Percentiles rank a stretch among this genome's conserved stretches.
Evolutionary conservation across 768 basidiomycete genomes (phyloP).

Genomic region (Paxillus ammoniavirescens): DNA sequence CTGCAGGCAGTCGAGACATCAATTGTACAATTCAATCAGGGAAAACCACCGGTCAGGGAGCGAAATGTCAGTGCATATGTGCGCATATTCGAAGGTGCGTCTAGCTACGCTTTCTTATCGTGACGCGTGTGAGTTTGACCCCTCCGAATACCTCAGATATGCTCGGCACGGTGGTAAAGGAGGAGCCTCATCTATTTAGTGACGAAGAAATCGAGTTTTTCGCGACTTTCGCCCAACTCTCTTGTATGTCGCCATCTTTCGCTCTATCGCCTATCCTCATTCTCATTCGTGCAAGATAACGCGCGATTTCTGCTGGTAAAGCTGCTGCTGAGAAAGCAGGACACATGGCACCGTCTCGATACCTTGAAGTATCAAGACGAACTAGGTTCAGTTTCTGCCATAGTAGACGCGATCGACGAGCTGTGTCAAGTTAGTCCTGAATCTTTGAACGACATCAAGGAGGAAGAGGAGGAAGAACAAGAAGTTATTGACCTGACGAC

Average conservation of each 20-base stretch:
- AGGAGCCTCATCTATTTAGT: conserved; percentile 54
- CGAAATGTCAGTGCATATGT: conserved; percentile 26
- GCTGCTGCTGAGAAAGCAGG: conserved; percentile 57
- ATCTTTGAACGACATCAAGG: conserved; percentile 5
- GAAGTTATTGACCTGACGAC: conserved; percentile 38
- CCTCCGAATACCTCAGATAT: conserved; percentile 44
- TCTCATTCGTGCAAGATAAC: conserved; percentile 38
- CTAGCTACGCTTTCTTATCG: not conserved
- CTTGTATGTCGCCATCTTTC: conserved; percentile 43
- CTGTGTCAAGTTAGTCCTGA: conserved; percentile 33
- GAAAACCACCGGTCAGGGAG: not conserved
- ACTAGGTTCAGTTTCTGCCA: conserved; percentile 37
- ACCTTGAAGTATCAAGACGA: conserved; percentile 42
- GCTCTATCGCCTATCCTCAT: not conserved
- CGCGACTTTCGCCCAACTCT: conserved; percentile 39
- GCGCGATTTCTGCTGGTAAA: conserved; percentile 64
- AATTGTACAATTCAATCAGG: not conserved
- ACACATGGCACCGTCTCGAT: conserved; percentile 51
- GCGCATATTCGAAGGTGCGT: conserved; percentile 29
- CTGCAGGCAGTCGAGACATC: conserved; percentile 10
- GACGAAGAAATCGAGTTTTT: conserved; percentile 46
- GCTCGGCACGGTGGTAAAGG: conserved; percentile 47
- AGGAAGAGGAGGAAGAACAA: conserved; percentile 20
- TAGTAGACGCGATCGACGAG: conserved; percentile 43
- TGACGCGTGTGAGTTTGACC: not conserved